These are phyloP conservation scores for Erodium trifolium DNA, from an alignment of 441 rosid genomes.

Conservation along the genomic window DNA sequence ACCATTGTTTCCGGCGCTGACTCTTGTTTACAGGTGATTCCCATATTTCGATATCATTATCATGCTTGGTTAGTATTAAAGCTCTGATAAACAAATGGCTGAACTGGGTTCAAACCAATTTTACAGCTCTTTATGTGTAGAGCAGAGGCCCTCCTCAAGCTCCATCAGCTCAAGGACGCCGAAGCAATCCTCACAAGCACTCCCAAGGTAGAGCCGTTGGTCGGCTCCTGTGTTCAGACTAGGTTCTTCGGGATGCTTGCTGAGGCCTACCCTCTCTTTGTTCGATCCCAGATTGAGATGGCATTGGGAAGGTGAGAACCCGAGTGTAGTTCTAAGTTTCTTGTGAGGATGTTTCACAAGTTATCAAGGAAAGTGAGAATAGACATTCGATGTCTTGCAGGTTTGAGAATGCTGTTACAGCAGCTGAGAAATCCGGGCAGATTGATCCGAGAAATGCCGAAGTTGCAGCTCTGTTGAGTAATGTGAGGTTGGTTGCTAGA, in stretches of 20 bases:
- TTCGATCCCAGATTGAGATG: conserved; percentile 56
- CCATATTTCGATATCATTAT: too few species aligned
- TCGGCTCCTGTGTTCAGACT: conserved; percentile 17
- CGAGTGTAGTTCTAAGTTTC: not conserved
- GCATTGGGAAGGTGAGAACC: conserved; percentile 61
- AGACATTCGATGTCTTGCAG: conserved; percentile 31
- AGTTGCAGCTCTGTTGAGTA: conserved; percentile 32
- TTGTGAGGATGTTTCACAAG: conserved; percentile 5
- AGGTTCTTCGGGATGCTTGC: conserved; percentile 39
- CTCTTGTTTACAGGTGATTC: conserved; percentile 53
- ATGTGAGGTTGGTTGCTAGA: conserved; percentile 39
- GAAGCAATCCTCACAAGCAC: conserved; percentile 32
- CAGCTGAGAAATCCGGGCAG: conserved; percentile 44
- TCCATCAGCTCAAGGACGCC: conserved; percentile 44
- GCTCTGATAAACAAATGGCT: not conserved
- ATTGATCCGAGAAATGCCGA: conserved; percentile 35
- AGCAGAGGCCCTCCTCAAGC: conserved; percentile 55
- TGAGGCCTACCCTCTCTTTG: conserved; percentile 47
- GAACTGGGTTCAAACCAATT: conserved; percentile 14
- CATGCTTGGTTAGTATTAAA: too few species aligned
- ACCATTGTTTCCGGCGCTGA: conserved; percentile 80
- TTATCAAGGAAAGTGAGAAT: conserved; percentile 12
- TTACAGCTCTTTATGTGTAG: conserved; percentile 55
- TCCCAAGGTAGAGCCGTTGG: conserved; percentile 27
- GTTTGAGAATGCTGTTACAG: conserved; percentile 53